phyloP scores from a whole-genome alignment of 257 asterid genomes.

The Eustoma russellianum region DNA sequence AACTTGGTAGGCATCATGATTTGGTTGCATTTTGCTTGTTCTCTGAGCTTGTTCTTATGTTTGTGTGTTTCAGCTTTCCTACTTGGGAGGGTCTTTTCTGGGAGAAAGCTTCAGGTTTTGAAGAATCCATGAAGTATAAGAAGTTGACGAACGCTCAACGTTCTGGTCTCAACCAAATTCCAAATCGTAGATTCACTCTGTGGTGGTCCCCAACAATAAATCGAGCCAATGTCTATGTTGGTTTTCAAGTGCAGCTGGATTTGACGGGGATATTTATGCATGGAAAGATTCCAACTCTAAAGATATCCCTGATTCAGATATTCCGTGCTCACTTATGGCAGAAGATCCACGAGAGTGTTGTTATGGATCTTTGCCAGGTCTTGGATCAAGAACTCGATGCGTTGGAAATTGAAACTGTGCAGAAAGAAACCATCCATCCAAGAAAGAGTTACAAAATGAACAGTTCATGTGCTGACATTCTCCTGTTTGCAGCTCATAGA shows the following conservation, averaged over 20 bases:
- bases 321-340: slow-evolving; percentile 99
- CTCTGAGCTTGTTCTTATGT: slow-evolving; percentile 1
- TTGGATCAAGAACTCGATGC: slow-evolving; percentile 98
- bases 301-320: slow-evolving; percentile 93
- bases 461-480: slow-evolving; percentile 95
- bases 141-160: slow-evolving; percentile 96
- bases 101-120: slow-evolving; percentile 99
- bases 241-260: slow-evolving; percentile 99
- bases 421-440: slow-evolving; percentile 97
- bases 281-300: slow-evolving; percentile 97
- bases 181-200: slow-evolving; percentile 90
- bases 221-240: slow-evolving; percentile 95
- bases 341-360: slow-evolving; percentile 98
- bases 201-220: slow-evolving; percentile 99
- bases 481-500: slow-evolving; percentile 97
- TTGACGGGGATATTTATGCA: slow-evolving; percentile 98
- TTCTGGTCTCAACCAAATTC: slow-evolving; percentile 98
- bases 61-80: slow-evolving; percentile 65
- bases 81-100: slow-evolving; percentile 99
- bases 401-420: slow-evolving; percentile 94
- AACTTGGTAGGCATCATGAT: too few species aligned
- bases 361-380: slow-evolving; percentile 99
- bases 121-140: slow-evolving; percentile 98
- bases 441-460: slow-evolving; percentile 99
- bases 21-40: neutral